Evolutionary conservation across 2,329 filamentous ascomycete genomes (phyloP), one percentile per base, ranked within the genome.

Genomic region (Aspergillus fumigatus): DNA sequence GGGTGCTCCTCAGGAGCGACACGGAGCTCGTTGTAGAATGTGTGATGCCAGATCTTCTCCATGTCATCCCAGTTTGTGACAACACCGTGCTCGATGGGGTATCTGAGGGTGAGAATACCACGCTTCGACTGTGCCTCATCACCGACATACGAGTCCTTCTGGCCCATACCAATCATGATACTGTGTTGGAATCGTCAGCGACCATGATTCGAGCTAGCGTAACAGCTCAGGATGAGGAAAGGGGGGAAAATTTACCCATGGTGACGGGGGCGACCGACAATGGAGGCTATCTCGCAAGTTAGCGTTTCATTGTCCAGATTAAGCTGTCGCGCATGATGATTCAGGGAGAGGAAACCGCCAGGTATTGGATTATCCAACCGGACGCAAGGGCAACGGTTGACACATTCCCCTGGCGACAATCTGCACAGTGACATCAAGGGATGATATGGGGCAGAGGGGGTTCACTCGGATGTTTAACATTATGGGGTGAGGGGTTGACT

Each of bases 11-110:
- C 94, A 73, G 94, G 94, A 73, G 94, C 94, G 67, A 99, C 94
- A 93, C 94, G 93, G 77, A 99, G 87, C 86, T 99, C 94, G 84
- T 99, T 99, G 90, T 97, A 99, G 87, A 99, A 99, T 77, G 94
- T 97, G 90, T 99, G 94, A 82, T 99, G 94, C 94, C 94, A 99
- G 74, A 99, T 97, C 89, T 97, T 97, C 86, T 97, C 94, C 94
- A 97, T 97, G 81, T 97, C 94, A 80, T 99, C 94, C 94, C 94
- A 99, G 90, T 97, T 97, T 84, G 94, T 99, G 78, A 99, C 94
- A 74, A 99, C 94, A 94, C 94, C 94, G 88, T 99, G 94, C 87
- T 99, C 94, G 79, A 99, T 99, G 77, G 94, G 94, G 84, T 99
- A 99, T 85, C 94, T 89, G 78, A 99, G 87, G 65, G 93, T 97